Evolutionary conservation across 2,329 filamentous ascomycete genomes (phyloP).

Genomic region (Xylaria arbuscula): DNA sequence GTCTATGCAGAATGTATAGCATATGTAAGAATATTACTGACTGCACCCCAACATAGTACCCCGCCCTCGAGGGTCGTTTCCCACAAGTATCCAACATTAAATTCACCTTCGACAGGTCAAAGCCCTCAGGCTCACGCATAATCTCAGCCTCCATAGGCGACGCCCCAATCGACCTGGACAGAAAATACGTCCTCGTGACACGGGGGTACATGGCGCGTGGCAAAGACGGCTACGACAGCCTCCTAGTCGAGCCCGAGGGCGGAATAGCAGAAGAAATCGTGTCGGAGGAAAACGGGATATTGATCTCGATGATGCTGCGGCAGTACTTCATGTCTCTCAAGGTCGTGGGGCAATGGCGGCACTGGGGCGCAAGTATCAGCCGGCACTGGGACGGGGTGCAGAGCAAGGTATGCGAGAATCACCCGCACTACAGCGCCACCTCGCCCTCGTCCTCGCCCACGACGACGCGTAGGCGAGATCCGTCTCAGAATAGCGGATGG

Average conservation of each 20-base stretch:
- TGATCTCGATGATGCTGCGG: constrained; percentile 86
- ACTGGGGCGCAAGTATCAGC: constrained; percentile 71
- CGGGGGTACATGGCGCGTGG: constrained; percentile 90
- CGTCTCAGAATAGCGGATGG: constrained; percentile 47
- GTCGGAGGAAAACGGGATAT: constrained; percentile 85
- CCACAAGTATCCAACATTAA: constrained; percentile 87
- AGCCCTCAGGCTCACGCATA: constrained; percentile 71
- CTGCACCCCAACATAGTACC: constrained; percentile 59
- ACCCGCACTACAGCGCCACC: constrained; percentile 54
- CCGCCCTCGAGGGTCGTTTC: constrained; percentile 85
- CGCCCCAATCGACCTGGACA: constrained; percentile 69
- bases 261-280: constrained; percentile 82
- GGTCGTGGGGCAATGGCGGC: constrained; percentile 81
- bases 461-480: constrained; percentile 13
- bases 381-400: constrained; percentile 76
- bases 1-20: neutral
- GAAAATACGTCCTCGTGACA: constrained; percentile 78
- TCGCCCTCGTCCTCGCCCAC: constrained; percentile 34
- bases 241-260: constrained; percentile 81
- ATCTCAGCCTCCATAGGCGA: constrained; percentile 70
- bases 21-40: neutral
- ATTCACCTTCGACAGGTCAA: constrained; percentile 76
- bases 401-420: constrained; percentile 65
- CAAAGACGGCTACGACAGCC: constrained; percentile 83
- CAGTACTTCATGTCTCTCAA: constrained; percentile 93